Evolutionary conservation across 2,329 filamentous ascomycete species (phyloP).

Genomic region (Neurospora sp.): DNA sequence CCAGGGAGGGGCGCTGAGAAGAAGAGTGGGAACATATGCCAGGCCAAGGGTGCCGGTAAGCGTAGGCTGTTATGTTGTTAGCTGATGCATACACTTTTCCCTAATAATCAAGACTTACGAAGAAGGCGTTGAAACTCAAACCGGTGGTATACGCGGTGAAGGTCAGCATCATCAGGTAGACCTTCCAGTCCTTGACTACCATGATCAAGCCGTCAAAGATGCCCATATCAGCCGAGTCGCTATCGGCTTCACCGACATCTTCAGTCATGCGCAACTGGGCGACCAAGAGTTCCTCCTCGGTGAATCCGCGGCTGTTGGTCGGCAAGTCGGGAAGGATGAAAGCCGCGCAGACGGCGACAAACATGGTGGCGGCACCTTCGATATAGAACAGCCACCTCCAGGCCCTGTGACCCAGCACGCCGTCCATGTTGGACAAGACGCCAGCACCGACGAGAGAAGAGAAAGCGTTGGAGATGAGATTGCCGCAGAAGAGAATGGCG

Average conservation of each 20-base stretch:
- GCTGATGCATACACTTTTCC: neutral
- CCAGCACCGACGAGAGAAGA: constrained; percentile 48
- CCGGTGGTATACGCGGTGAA: constrained; percentile 52
- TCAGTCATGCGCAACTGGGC: constrained; percentile 46
- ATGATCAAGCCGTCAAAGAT: constrained; percentile 44
- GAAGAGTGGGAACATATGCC: constrained; percentile 38
- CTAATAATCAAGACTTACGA: constrained; percentile 19
- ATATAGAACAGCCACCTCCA: constrained; percentile 56
- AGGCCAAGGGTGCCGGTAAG: constrained; percentile 45
- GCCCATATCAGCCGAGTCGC: constrained; percentile 38
- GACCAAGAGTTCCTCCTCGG: constrained; percentile 44
- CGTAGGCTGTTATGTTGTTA: constrained; percentile 29
- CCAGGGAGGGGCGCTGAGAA: constrained; percentile 50
- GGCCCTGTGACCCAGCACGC: constrained; percentile 40
- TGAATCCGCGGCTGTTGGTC: constrained; percentile 47
- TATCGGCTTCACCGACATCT: constrained; percentile 47
- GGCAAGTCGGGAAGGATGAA: constrained; percentile 46
- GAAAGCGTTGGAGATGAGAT: constrained; percentile 50
- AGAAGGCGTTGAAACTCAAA: constrained; percentile 47
- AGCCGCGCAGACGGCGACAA: constrained; percentile 33
- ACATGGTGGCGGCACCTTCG: constrained; percentile 43
- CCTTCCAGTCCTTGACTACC: constrained; percentile 50
- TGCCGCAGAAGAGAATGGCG: constrained; percentile 48
- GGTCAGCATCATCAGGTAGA: constrained; percentile 54
- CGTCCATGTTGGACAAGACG: constrained; percentile 49